phyloP scores from a whole-genome alignment of 1,139 yeast genomes.

The Hyphopichia wangnamkhiaoensis region DNA sequence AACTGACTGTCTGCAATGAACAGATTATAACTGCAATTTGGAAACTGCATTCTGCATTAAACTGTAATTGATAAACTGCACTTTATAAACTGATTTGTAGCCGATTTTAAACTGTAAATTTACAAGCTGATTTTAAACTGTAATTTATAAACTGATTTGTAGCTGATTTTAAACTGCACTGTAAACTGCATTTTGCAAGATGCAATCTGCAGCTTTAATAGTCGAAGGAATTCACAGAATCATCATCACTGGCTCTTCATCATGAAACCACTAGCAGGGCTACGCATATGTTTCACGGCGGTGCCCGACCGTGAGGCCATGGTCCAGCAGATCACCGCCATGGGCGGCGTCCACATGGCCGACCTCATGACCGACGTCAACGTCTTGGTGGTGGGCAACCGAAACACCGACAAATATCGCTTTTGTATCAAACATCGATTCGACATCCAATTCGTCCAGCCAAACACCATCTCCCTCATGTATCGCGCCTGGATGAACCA shows the following conservation, averaged over 20 bases:
- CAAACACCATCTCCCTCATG: constrained; percentile 45
- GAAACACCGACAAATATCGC: constrained; percentile 66
- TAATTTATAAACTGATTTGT: too few relatives aligned
- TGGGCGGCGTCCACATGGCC: constrained; percentile 65
- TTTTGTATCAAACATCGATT: constrained; percentile 60
- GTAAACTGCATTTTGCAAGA: too few relatives aligned
- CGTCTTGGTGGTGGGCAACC: constrained; percentile 66
- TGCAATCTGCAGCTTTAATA: too few relatives aligned
- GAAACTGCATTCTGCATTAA: too few relatives aligned
- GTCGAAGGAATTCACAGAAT: background rate
- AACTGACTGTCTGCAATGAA: too few relatives aligned
- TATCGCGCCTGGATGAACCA: constrained; percentile 52
- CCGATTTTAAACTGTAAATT: too few relatives aligned
- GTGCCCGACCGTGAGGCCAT: constrained; percentile 33
- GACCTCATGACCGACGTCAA: constrained; percentile 71
- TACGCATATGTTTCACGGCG: constrained; percentile 47
- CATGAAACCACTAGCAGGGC: constrained; percentile 32
- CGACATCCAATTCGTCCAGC: constrained; percentile 58
- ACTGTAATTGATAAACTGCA: too few relatives aligned
- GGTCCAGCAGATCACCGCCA: constrained; percentile 43
- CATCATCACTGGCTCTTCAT: background rate
- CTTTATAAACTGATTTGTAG: too few relatives aligned
- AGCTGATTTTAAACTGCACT: too few relatives aligned
- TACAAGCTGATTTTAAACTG: too few relatives aligned
- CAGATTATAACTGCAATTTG: too few relatives aligned